Base-by-base conservation (phyloP, 208 protist species). In the Trypanosoma cruzi region DNA sequence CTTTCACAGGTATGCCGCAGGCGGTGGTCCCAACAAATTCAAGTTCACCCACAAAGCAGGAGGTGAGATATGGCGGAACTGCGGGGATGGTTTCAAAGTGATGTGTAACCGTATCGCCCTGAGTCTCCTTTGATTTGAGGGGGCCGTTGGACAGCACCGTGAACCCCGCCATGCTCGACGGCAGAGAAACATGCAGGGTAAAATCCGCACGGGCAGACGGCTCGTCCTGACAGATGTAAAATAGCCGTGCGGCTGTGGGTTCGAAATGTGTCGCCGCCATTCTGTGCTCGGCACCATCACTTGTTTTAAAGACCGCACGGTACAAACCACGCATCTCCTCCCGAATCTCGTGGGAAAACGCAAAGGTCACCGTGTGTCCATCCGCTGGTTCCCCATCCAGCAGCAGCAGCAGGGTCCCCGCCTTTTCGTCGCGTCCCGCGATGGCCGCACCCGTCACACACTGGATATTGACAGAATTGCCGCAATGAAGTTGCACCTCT, bases 161-260 rank as follows among this genome's bases (percentile, higher is more conserved):
- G 79, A 87, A 94, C 55, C 85, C 75, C 49, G 79, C 75, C 53
- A 84, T 75, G 44, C 65, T 63, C 55, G 58, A 68, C 11, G 95
- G 94, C 4, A 98, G 71, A 0, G 74, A 64, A 18, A 99, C 79
- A 31, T 81, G 87, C 24, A 99, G 68, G 50, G 84, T 92, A 77
- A 99, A 99, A 59, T 95, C 92, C 10, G 98, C 96, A 40, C 99
- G 98, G 18, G 90, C 68, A 4, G 97, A 89, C 1, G 98, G 98
- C 79, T 99, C 97, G 67, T 99, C 98, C 67, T 96, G 98, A 71
- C 97, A 99, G 37, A 98, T 97, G 75, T 98, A 99, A 55, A 97
- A 95, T 59, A 89, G 79, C 13, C 98, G 81, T 14, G 96, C 95
- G n/a, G 98, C 90, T 29, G 87, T 95, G 8, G 97, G 83, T 79